These are phyloP conservation scores for Coemansia aciculifera DNA, from an alignment of 192 early-diverging fungal genomes.

Conservation along the genomic window DNA sequence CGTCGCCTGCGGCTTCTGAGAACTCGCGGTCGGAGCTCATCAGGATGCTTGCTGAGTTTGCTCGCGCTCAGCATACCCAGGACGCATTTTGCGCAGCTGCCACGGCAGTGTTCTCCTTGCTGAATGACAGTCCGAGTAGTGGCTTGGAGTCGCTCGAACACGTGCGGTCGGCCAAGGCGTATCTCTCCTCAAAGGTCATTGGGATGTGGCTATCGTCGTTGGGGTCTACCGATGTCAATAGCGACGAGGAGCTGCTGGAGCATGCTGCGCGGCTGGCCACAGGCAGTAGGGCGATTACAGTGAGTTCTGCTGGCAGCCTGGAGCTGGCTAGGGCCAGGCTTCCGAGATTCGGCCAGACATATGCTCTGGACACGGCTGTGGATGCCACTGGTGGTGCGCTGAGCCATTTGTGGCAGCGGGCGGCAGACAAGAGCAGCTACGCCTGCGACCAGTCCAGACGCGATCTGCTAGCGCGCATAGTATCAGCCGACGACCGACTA, in stretches of 20 bases:
- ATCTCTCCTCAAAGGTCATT: slow-evolving; percentile 18
- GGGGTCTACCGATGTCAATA: background rate
- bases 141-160: background rate
- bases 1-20: slow-evolving; percentile 16
- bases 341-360: slow-evolving; percentile 7
- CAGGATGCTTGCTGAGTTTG: background rate
- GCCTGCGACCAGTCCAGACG: background rate
- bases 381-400: slow-evolving; percentile 7
- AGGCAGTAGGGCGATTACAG: background rate
- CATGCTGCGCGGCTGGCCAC: slow-evolving; percentile 13
- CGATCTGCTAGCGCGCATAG: slow-evolving; percentile 23
- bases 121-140: background rate
- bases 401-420: slow-evolving; percentile 11
- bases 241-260: slow-evolving; percentile 11
- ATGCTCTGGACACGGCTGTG: background rate
- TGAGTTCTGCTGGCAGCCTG: background rate
- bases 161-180: background rate
- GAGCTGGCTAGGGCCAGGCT: slow-evolving; percentile 11
- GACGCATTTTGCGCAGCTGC: slow-evolving; percentile 13
- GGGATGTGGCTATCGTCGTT: slow-evolving; percentile 25
- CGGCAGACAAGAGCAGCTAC: background rate
- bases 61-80: background rate
- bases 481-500: slow-evolving; percentile 18
- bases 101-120: slow-evolving; percentile 22
- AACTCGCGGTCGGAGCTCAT: slow-evolving; percentile 9